A percentile compares a stretch with the other conserved stretches of the same genome.
Conservation (phyloP, 2,329 filamentous ascomycete species). For the Ophiocordyceps camponoti-leonardi region DNA sequence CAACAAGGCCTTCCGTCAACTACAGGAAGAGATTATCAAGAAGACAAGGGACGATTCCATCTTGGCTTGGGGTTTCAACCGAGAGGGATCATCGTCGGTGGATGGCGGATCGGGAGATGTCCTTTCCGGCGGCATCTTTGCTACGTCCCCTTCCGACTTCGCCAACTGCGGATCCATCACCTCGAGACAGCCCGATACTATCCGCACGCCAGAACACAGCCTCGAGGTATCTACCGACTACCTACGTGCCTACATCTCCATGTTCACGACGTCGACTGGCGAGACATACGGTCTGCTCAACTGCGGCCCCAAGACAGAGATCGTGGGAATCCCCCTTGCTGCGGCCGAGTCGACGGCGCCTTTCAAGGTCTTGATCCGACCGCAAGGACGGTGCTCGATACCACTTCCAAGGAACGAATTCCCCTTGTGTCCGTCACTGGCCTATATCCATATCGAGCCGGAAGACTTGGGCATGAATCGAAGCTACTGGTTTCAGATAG, state of each 20-base stretch:
- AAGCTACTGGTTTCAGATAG: background rate
- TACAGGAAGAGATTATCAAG: background rate
- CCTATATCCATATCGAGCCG: background rate
- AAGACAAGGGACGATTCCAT: background rate
- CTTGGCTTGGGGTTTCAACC: background rate
- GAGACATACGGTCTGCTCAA: background rate
- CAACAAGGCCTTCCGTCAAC: background rate
- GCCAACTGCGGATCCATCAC: background rate
- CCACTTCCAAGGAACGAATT: background rate
- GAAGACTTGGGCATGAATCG: background rate
- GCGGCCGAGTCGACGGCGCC: background rate
- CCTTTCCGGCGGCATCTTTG: background rate
- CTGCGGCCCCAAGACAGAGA: background rate
- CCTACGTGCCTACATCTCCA: background rate
- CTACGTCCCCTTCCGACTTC: background rate
- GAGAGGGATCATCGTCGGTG: background rate
- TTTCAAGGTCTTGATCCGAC: background rate
- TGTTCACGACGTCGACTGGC: background rate
- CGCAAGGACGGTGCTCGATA: background rate
- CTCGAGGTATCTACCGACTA: background rate
- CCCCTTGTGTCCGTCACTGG: background rate
- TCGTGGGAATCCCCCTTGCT: background rate
- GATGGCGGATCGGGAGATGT: background rate
- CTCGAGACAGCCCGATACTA: background rate
- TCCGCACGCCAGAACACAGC: background rate